These are phyloP conservation scores for Raphanus raphanistrum DNA, from an alignment of 345 rosid genomes.

Conservation along the genomic window DNA sequence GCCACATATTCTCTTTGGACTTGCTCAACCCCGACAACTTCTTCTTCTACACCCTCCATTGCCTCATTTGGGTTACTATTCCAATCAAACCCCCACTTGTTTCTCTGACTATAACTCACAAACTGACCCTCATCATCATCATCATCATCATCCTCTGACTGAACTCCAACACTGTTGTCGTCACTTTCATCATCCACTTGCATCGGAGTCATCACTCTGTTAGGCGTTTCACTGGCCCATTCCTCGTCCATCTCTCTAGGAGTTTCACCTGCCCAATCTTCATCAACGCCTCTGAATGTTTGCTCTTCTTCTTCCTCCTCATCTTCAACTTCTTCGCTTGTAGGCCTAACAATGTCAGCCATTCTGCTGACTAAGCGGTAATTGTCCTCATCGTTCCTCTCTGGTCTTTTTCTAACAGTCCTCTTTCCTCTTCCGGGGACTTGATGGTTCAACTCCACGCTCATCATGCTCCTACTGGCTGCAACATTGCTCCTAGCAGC, in stretches of 20 bases:
- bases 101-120: slow-evolving; percentile 47
- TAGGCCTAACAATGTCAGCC: slow-evolving; percentile 30
- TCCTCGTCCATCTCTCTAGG: slow-evolving; percentile 40
- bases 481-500: slow-evolving; percentile 44
- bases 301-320: slow-evolving; percentile 38
- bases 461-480: slow-evolving; percentile 45
- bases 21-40: slow-evolving; percentile 33
- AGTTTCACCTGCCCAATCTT: slow-evolving; percentile 35
- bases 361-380: slow-evolving; percentile 28
- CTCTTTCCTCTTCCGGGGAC: slow-evolving; percentile 70
- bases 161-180: slow-evolving; percentile 55
- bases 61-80: slow-evolving; percentile 46
- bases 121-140: slow-evolving; percentile 48
- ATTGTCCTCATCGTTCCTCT: slow-evolving; percentile 46
- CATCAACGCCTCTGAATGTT: slow-evolving; percentile 32
- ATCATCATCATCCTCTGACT: slow-evolving; percentile 59
- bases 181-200: slow-evolving; percentile 60
- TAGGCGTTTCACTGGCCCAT: slow-evolving; percentile 35
- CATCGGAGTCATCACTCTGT: slow-evolving; percentile 40
- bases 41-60: slow-evolving; percentile 55
- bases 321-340: slow-evolving; percentile 33
- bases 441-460: slow-evolving; percentile 52
- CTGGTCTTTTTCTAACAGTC: slow-evolving; percentile 81
- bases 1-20: slow-evolving; percentile 46
- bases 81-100: slow-evolving; percentile 59